A percentile compares a stretch with the other conserved stretches of the same genome.
Conservation (phyloP, 371 early-diverging fungal genomes). For the Mortierella sp. region DNA sequence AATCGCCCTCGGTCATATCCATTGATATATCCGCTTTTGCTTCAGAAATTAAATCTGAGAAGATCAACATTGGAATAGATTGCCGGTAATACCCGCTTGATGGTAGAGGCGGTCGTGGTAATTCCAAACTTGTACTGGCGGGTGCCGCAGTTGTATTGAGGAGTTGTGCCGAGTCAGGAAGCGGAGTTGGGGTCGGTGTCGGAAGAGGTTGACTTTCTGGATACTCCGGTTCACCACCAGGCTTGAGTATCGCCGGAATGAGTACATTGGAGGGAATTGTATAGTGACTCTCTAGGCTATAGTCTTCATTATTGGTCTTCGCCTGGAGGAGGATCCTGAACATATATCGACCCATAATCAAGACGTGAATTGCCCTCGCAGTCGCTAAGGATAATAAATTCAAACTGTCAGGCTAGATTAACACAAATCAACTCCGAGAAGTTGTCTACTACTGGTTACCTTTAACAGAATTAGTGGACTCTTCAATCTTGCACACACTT, state of each 20-base stretch:
- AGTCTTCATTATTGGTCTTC: neutral
- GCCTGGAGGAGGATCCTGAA: neutral
- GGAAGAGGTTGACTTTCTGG: no score
- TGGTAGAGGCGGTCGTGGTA: neutral
- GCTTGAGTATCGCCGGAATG: neutral
- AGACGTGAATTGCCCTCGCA: neutral
- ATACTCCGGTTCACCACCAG: no score
- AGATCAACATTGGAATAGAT: neutral
- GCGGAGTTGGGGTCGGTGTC: no score
- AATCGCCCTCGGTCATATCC: neutral
- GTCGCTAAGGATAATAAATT: neutral
- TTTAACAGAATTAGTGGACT: neutral
- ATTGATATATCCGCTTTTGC: neutral
- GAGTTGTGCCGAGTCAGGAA: no score
- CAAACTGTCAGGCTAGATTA: neutral
- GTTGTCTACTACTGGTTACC: neutral
- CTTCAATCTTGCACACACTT: neutral
- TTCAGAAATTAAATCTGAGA: neutral
- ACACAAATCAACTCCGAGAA: neutral
- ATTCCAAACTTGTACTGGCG: no score
- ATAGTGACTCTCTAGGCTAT: neutral
- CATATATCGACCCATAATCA: neutral
- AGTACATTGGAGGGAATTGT: neutral
- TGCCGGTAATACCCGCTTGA: neutral
- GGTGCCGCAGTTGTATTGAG: no score